Base-by-base conservation (phyloP, 129 eudicot species). In the Kitagawia praeruptora region DNA sequence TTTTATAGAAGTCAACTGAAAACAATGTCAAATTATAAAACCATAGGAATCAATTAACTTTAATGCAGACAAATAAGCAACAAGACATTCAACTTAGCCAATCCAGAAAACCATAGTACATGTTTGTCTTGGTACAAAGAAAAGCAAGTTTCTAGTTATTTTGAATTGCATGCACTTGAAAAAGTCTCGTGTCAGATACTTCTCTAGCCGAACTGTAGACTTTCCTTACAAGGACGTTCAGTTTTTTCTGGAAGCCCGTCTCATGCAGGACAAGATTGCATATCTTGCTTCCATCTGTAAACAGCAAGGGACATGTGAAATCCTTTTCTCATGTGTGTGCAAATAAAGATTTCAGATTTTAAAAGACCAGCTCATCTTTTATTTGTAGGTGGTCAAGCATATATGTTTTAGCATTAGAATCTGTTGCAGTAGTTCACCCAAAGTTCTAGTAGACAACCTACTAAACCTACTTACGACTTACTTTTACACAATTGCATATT, bases 201-300 rank as follows among this genome's bases (percentile, higher is more conserved):
- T 13, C 15, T 54, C 72, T 93, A 93, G 96, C 97, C 96, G 75
- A 86, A 87, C 77, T 88, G 96, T 83, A 91, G 92, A 83, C 97
- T 91, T 84, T 94, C 93, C 84, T 87, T 42, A 91, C 92, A 67
- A 94, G 96, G 84, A 86, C 82, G 79, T 89, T 89, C 76, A 94
- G 83, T 79, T 84, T 91, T 81, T 91, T 82, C 34, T 94, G 98
- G 81, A 91, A 94, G 40, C 96, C 97, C 74, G 97, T 89, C 78
- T 89, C 96, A n/a, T 94, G 96, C 81, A 80, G 89, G 80, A 88
- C 70, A 56, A 96, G 97, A 79, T 91, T 89, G 90, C 91, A 90
- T 87, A 93, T 46, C 82, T 83, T 77, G 84, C 87, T 84, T 94
- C 98, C 77, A 94, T 84, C 98, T 94, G 92, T 75, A 38, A 77